Base-by-base conservation (phyloP, 78 protist genomes). In the Dictyostelium purpureum region DNA sequence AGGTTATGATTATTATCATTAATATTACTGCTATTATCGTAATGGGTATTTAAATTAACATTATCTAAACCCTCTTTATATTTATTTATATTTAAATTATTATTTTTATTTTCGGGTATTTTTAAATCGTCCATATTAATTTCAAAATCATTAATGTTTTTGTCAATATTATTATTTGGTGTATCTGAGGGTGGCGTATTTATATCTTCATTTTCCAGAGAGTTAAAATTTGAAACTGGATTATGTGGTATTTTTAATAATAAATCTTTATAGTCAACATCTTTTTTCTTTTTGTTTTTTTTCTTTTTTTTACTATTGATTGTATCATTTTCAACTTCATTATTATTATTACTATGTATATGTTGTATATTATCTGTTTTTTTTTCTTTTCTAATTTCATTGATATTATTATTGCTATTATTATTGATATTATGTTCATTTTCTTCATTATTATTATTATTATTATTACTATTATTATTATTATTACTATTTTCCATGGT, bases 181-280 rank as follows among this genome's bases (percentile, higher is more conserved):
- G 16, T 26, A 3, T 1, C 6, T 56, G 4, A 9, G 19, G 67
- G 67, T 24, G 67, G 16, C n/a, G 12, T 26, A 57, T 57, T 57
- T 57, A 19, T 59, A 67, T 67, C 75, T 21, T 67, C 75, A 18
- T 67, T 38, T 38, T 67, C 75, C 7, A 67, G 24, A 35, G 75
- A 67, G 9, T 67, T 67, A 26, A 67, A 67, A 67, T 67, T 67
- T 38, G 75, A 67, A 35, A 67, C 49, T 67, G 75, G 51, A 67
- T 67, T 67, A n/a, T 33, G 43, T 35, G 75, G 54, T n/a, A 67
- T 21, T 7, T 67, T 67, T 18, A 19, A 37, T 19, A 67, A 14
- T 38, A 67, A 67, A 67, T 67, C 75, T 67, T 67, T 67, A n/a
- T 16, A 38, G 37, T 38, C 43, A 26, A 33, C 37, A 26, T 67